These are phyloP conservation scores for Xerocomellus amylosporus DNA, from an alignment of 768 basidiomycete species.

Conservation along the genomic window DNA sequence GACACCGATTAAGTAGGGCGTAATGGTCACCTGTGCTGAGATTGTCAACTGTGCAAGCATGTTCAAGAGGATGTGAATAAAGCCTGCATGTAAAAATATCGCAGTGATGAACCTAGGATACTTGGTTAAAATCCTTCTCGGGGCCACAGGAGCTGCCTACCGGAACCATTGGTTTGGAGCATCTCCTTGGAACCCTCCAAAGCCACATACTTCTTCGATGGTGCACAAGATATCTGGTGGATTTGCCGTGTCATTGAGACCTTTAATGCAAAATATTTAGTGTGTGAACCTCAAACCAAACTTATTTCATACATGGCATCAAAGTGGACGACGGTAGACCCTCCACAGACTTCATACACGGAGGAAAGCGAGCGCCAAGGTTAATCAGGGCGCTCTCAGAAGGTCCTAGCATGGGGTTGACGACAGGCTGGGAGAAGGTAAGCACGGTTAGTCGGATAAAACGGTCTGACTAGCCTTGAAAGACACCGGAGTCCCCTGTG, in stretches of 20 bases:
- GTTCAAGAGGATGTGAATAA: conserved; percentile 89
- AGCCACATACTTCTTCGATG: conserved; percentile 82
- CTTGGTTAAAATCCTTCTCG: conserved; percentile 41
- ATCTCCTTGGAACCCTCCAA: conserved; percentile 61
- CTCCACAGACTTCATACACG: conserved; percentile 80
- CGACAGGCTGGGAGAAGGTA: conserved; percentile 51
- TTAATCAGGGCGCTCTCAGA: conserved; percentile 80
- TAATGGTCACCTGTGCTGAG: conserved; percentile 62
- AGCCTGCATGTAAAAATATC: conserved; percentile 93
- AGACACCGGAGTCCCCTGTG: conserved; percentile 82
- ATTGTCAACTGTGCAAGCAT: conserved; percentile 82
- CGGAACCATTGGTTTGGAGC: conserved; percentile 58
- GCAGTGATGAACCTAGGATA: conserved; percentile 72
- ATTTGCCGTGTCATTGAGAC: conserved; percentile 82
- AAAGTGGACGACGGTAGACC: conserved; percentile 51
- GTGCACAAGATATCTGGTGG: conserved; percentile 69
- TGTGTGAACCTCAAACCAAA: conserved; percentile 2
- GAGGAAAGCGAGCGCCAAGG: conserved; percentile 88
- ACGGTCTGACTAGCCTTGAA: conserved; percentile 57
- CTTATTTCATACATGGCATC: conserved; percentile 53
- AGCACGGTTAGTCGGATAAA: conserved; percentile 1
- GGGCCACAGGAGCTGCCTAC: conserved; percentile 34
- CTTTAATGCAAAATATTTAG: conserved; percentile 34
- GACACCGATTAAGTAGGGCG: neutral
- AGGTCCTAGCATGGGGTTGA: conserved; percentile 92